phyloP scores from a whole-genome alignment of 805 yeast genomes.

The Yarrowia hollandica region DNA sequence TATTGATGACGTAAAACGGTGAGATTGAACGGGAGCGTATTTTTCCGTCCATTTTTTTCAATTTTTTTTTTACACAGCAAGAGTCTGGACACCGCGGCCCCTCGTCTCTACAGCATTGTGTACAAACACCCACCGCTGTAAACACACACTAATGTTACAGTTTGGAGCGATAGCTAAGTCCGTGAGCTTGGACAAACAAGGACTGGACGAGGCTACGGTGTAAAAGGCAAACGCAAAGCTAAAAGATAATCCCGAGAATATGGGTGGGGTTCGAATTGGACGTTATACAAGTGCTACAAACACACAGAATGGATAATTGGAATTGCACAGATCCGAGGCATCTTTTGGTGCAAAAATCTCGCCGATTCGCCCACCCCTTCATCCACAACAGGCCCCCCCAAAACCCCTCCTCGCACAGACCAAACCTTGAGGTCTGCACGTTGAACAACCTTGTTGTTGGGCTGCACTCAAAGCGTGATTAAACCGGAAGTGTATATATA shows the following conservation, averaged over 20 bases:
- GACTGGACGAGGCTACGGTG: conserved; percentile 11
- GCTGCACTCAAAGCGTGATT: conserved; percentile 26
- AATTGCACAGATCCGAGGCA: not conserved
- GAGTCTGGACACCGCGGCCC: no score
- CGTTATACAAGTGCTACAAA: no score
- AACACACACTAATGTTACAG: conserved; percentile 9
- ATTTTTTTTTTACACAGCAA: no score
- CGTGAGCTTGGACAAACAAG: conserved; percentile 1
- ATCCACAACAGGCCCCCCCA: not conserved
- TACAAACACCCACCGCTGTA: not conserved
- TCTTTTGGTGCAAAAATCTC: no score
- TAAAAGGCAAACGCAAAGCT: not conserved
- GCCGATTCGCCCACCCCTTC: no score
- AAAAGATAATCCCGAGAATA: not conserved
- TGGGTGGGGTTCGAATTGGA: no score
- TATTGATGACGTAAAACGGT: not conserved
- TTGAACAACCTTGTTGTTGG: conserved; percentile 4
- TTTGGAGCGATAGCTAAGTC: conserved; percentile 6
- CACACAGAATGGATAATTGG: not conserved
- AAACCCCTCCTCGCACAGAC: not conserved
- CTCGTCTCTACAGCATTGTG: not conserved
- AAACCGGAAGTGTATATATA: conserved; percentile 23
- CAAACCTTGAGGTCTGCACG: conserved; percentile 2
- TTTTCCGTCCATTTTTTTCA: no score
- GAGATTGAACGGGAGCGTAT: no score